Evolutionary conservation across 129 eudicot species (phyloP).

Genomic region (Deinandra increscens): DNA sequence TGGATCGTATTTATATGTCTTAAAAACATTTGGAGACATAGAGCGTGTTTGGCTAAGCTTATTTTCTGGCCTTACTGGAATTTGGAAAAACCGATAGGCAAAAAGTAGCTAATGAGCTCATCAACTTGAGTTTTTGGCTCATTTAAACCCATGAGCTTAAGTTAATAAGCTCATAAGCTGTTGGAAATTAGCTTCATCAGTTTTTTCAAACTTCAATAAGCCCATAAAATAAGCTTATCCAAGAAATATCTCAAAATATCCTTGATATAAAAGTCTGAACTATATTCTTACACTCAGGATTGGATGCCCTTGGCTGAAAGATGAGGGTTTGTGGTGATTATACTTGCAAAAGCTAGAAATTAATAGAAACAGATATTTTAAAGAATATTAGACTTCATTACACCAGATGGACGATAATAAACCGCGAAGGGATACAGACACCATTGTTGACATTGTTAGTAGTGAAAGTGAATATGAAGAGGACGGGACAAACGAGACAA

Average conservation of each 20-base stretch:
- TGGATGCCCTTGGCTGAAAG: conserved; percentile 15
- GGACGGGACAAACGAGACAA: conserved; percentile 22
- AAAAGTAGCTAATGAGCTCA: not conserved
- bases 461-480: conserved; percentile 44
- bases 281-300: conserved; percentile 21
- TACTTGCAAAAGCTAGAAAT: conserved; percentile 13
- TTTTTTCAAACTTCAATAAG: not conserved
- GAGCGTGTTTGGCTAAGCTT: not conserved
- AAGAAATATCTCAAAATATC: not conserved
- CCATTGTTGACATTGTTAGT: conserved; percentile 46
- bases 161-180: not conserved
- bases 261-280: conserved; percentile 19
- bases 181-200: not conserved
- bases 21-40: not conserved
- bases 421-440: conserved; percentile 34
- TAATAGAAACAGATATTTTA: not conserved
- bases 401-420: conserved; percentile 48
- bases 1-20: conserved; percentile 20
- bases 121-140: not conserved
- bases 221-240: not conserved
- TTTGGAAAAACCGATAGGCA: not conserved
- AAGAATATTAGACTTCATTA: conserved; percentile 18
- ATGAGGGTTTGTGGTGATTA: conserved; percentile 22
- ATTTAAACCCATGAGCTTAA: not conserved
- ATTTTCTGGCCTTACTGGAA: not conserved